These are phyloP conservation scores for Candida arabinofermentans DNA, from an alignment of 805 yeast species.

Conservation along the genomic window DNA sequence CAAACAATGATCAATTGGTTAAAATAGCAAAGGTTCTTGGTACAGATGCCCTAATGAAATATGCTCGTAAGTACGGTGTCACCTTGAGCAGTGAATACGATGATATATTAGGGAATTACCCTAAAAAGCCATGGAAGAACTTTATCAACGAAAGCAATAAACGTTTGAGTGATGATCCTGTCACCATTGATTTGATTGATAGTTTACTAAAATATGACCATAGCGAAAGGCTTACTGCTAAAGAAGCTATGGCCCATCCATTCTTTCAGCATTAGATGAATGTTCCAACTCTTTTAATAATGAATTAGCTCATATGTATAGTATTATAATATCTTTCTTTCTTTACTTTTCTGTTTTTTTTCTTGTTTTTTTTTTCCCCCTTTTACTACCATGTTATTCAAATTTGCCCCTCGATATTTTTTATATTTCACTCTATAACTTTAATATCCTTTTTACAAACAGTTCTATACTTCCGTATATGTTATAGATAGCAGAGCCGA, in stretches of 20 bases:
- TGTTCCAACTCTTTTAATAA: not conserved
- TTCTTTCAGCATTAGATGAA: conserved; percentile 20
- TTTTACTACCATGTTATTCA: not conserved
- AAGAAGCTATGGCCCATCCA: conserved; percentile 77
- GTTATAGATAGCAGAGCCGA: too few relatives aligned
- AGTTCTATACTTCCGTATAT: too few relatives aligned
- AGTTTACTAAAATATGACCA: conserved; percentile 77
- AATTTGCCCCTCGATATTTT: not conserved
- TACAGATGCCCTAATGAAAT: conserved; percentile 65
- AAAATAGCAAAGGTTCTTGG: conserved; percentile 88
- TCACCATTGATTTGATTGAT: conserved; percentile 67
- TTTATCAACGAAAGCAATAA: conserved; percentile 55
- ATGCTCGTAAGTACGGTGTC: conserved; percentile 65
- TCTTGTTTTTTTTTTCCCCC: not conserved
- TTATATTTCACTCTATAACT: not conserved
- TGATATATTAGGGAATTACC: conserved; percentile 60
- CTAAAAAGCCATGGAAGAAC: conserved; percentile 62
- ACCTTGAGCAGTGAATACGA: conserved; percentile 75
- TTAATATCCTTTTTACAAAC: too few relatives aligned
- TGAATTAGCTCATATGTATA: not conserved
- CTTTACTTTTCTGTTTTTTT: not conserved
- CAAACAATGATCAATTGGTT: conserved; percentile 87
- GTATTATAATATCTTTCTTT: not conserved
- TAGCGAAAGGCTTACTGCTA: conserved; percentile 81
- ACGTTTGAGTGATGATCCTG: conserved; percentile 46